Evolutionary conservation across 805 yeast genomes (phyloP).

Genomic region (Yamadazyma kitorensis): DNA sequence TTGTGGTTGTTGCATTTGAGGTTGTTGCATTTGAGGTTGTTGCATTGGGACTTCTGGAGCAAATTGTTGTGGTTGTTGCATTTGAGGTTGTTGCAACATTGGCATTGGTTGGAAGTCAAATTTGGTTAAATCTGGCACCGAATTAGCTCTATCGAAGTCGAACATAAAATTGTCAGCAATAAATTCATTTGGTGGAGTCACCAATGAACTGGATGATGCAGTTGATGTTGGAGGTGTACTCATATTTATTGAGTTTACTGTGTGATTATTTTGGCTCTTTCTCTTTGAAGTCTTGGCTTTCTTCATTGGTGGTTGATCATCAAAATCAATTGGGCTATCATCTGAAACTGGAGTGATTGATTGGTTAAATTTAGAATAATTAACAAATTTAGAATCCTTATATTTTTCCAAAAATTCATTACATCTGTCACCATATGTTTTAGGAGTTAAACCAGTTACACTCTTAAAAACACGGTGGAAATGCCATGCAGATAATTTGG

Average conservation of each 20-base stretch:
- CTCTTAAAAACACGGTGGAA: conserved; percentile 87
- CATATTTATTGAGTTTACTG: not conserved
- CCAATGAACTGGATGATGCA: no score
- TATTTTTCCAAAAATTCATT: conserved; percentile 51
- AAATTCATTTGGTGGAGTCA: conserved; percentile 5
- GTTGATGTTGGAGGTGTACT: not conserved
- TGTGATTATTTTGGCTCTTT: conserved; percentile 1
- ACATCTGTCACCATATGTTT: conserved; percentile 84
- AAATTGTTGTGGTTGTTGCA: not conserved
- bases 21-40: not conserved
- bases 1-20: no score
- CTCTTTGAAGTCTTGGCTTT: conserved; percentile 3
- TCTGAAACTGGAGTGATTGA: conserved; percentile 9
- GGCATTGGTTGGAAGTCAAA: conserved; percentile 3
- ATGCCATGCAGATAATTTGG: conserved; percentile 87
- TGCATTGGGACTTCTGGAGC: not conserved
- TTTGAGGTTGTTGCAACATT: not conserved
- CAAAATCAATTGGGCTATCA: conserved; percentile 4
- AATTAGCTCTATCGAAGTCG: conserved; percentile 5
- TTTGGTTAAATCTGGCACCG: conserved; percentile 7
- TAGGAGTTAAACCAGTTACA: conserved; percentile 84
- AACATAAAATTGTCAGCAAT: conserved; percentile 1
- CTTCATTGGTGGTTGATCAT: conserved; percentile 6
- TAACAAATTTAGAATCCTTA: conserved; percentile 19
- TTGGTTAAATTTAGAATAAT: conserved; percentile 13